Conservation (phyloP, 2,329 filamentous ascomycete genomes). For the Colletotrichum theobromicola region DNA sequence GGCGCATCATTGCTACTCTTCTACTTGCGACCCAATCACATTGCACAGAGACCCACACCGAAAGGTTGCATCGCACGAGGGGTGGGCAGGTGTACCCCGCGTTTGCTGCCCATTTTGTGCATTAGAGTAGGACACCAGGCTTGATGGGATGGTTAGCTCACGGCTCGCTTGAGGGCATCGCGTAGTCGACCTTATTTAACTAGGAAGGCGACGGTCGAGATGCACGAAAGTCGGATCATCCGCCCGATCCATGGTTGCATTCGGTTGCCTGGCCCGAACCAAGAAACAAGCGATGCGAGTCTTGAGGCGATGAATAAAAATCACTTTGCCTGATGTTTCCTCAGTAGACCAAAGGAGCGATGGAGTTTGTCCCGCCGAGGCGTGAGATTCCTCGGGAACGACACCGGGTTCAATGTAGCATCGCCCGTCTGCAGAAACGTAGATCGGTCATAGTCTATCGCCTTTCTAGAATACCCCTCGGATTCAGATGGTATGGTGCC, state of each 20-base stretch:
- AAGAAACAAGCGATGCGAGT: neutral
- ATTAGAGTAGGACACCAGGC: neutral
- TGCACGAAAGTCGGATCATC: neutral
- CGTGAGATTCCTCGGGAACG: neutral
- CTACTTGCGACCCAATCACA: constrained; percentile 1
- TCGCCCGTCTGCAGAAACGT: neutral
- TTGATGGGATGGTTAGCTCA: neutral
- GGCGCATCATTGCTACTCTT: neutral
- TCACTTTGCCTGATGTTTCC: neutral
- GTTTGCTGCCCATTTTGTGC: neutral
- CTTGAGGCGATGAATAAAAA: neutral
- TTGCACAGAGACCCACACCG: neutral
- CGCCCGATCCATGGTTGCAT: neutral
- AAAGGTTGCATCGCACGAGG: neutral
- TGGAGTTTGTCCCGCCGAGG: neutral
- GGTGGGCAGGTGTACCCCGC: neutral
- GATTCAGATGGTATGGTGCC: neutral
- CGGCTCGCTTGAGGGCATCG: neutral
- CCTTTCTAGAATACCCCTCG: neutral
- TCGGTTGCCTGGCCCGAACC: neutral
- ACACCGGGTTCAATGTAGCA: neutral
- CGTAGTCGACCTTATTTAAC: neutral
- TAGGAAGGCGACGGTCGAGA: neutral
- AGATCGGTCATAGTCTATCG: neutral
- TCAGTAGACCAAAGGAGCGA: neutral